Base-by-base conservation (phyloP, 208 protist genomes). In the Crithidia thermophila region DNA sequence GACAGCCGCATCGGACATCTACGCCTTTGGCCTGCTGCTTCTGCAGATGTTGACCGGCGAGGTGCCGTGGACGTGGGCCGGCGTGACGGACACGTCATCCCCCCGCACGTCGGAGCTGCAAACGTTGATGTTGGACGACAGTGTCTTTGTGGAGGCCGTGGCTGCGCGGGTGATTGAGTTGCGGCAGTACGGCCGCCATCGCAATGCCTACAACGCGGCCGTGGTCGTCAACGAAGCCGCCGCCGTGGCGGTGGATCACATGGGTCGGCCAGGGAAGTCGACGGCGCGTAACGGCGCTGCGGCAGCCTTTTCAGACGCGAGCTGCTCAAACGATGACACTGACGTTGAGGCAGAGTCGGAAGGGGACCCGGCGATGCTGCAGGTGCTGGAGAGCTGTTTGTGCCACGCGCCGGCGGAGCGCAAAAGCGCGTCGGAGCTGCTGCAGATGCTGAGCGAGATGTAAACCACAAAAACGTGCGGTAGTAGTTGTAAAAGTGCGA, bases 11-110 rank as follows among this genome's bases (percentile, higher is more conserved):
- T 64, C 75, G 9, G 75, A 88, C 45, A 82, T 84, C 51, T 84
- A 77, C 66, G 47, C 73, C 27, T 80, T 84, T 25, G 82, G 82
- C 28, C 70, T 84, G 1, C 55, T 82, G 9, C 47, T 88, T n/a
- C 60, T 88, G 31, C 67, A 81, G 60, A 68, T 79, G 52, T 56
- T 84, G 0, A 70, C 47, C 0, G 72, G 79, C 14, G 42, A 58
- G 67, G 36, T 55, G 28, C 81, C 81, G 45, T 87, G 81, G 82
- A 73, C 65, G 33, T 84, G 78, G 78, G 40, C 57, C 3, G 63
- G 51, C 21, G 11, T 21, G 28, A 18, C 33, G 10, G 23, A 40
- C 4, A 0, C 9, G 8, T 45, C 42, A 3, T 25, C 28, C 9
- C 36, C 33, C 30, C 61, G 39, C 43, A 46, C 31, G 23, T 25